phyloP scores from a whole-genome alignment of 1,139 yeast genomes.

The Magnusiomyces fungicola region DNA sequence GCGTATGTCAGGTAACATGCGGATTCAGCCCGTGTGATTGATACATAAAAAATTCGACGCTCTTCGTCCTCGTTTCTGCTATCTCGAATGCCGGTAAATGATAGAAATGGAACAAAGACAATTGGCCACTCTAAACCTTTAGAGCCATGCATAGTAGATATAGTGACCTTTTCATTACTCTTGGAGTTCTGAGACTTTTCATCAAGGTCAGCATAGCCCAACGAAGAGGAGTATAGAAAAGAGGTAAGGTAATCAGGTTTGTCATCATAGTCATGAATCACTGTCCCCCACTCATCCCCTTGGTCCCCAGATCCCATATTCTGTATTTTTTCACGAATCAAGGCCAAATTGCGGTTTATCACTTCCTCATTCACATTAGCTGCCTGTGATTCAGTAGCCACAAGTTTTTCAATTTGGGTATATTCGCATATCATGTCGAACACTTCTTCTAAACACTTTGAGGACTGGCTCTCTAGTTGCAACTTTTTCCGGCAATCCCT shows the following conservation, averaged over 20 bases:
- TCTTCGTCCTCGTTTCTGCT: conserved; percentile 43
- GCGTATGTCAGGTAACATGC: neutral
- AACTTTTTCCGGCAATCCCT: neutral
- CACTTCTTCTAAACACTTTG: conserved; percentile 2
- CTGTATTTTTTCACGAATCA: neutral
- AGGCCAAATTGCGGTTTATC: neutral
- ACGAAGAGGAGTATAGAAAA: conserved; percentile 4
- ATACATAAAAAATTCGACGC: conserved; percentile 73
- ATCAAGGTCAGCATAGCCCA: neutral
- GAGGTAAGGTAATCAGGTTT: conserved; percentile 6
- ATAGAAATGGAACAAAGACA: conserved; percentile 68
- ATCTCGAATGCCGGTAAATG: conserved; percentile 52
- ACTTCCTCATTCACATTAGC: no score
- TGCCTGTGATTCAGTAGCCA: neutral
- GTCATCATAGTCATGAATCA: neutral
- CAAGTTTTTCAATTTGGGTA: neutral
- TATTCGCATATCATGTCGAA: neutral
- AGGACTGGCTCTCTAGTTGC: neutral
- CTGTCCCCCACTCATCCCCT: neutral
- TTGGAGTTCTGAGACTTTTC: neutral
- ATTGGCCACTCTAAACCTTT: conserved; percentile 89
- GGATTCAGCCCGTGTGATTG: conserved; percentile 60
- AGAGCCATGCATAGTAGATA: conserved; percentile 79
- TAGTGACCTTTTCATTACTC: conserved; percentile 6
- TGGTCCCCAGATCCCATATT: neutral